Conservation (phyloP, 1,284 basidiomycete species). For the Ganoderma multipileum region DNA sequence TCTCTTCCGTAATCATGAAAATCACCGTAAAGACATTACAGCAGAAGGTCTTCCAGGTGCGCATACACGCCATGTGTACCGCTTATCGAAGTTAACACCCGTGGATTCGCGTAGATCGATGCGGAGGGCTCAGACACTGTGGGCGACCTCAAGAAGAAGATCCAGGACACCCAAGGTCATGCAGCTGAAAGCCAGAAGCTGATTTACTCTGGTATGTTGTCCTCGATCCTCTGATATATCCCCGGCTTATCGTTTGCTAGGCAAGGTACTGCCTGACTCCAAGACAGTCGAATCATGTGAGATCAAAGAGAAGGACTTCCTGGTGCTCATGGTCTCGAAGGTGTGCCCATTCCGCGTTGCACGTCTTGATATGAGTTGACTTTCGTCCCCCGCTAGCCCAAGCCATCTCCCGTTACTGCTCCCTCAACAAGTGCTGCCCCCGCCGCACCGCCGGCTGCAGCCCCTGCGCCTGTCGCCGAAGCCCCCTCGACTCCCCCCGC, state of each 20-base stretch:
- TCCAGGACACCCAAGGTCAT: constrained; percentile 81
- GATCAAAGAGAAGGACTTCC: constrained; percentile 99
- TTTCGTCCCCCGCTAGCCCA: constrained; percentile 51
- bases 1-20: constrained; percentile 66
- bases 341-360: constrained; percentile 49
- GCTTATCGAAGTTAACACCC: constrained; percentile 8
- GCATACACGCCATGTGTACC: constrained; percentile 16
- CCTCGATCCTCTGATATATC: neutral
- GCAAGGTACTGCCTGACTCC: constrained; percentile 91
- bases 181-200: constrained; percentile 85
- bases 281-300: constrained; percentile 90
- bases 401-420: constrained; percentile 51
- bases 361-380: neutral
- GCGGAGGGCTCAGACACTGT: constrained; percentile 82
- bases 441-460: constrained; percentile 40
- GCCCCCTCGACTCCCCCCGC: constrained; percentile 45
- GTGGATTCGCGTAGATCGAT: constrained; percentile 67
- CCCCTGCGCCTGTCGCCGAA: constrained; percentile 39
- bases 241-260: constrained; percentile 47
- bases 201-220: constrained; percentile 84
- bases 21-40: constrained; percentile 94
- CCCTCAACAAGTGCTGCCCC: constrained; percentile 39
- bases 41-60: constrained; percentile 84
- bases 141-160: constrained; percentile 85
- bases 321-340: constrained; percentile 99